phyloP scores from a whole-genome alignment of 768 basidiomycete species.

The Tremella mesenterica region DNA sequence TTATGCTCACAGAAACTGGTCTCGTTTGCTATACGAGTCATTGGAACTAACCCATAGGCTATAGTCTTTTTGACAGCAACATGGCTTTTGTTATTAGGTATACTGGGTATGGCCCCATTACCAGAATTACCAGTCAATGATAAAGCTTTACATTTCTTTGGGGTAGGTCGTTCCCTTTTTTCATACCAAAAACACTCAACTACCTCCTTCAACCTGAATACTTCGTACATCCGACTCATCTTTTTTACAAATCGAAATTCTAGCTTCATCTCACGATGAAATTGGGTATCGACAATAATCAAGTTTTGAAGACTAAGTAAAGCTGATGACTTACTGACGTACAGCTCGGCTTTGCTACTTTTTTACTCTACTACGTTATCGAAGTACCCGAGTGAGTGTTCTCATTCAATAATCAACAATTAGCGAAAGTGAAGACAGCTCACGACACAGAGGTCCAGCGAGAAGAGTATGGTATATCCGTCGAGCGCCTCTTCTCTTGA shows the following conservation, averaged over 20 bases:
- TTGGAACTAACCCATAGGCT: slow-evolving; percentile 14
- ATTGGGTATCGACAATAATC: too few species aligned
- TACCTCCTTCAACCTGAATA: neutral
- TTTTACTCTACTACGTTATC: slow-evolving; percentile 40
- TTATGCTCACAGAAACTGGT: neutral
- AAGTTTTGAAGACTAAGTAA: neutral
- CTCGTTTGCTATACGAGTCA: neutral
- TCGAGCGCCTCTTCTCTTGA: slow-evolving; percentile 35
- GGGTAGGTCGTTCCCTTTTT: slow-evolving; percentile 25
- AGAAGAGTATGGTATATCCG: slow-evolving; percentile 42
- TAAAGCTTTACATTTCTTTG: slow-evolving; percentile 44
- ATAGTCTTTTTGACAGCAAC: slow-evolving; percentile 35
- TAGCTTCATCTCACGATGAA: too few species aligned
- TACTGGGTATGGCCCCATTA: slow-evolving; percentile 39
- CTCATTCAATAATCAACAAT: neutral
- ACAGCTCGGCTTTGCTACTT: slow-evolving; percentile 41
- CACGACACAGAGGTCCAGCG: too few species aligned
- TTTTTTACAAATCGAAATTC: too few species aligned
- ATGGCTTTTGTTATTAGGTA: slow-evolving; percentile 38
- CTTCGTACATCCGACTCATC: too few species aligned
- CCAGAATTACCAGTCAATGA: slow-evolving; percentile 39
- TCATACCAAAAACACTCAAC: too few species aligned
- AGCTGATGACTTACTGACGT: slow-evolving; percentile 2
- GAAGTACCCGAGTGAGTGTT: slow-evolving; percentile 41
- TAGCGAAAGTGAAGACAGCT: slow-evolving; percentile 5